phyloP scores from a whole-genome alignment of 805 yeast genomes.

The Ogataea philodendri region DNA sequence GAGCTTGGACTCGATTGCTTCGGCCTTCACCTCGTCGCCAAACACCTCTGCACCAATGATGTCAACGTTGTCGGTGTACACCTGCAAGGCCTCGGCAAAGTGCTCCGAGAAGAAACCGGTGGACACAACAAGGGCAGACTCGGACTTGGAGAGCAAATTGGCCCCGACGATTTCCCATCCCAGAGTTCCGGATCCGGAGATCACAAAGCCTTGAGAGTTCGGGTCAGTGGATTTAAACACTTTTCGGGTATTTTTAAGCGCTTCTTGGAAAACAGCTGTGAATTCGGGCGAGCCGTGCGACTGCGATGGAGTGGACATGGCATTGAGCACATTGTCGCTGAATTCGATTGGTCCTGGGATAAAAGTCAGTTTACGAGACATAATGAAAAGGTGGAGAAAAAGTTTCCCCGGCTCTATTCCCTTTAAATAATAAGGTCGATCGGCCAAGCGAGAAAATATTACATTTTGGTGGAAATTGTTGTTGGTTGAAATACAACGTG shows the following conservation, averaged over 20 bases:
- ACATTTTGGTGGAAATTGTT: conserved; percentile 13
- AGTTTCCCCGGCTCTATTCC: conserved; percentile 7
- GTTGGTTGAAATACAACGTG: neutral
- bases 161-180: conserved; percentile 93
- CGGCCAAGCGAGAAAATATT: neutral
- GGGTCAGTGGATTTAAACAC: conserved; percentile 69
- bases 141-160: conserved; percentile 64
- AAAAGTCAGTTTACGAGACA: conserved; percentile 34
- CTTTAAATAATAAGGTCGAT: neutral
- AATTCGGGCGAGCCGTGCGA: conserved; percentile 92
- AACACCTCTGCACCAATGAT: conserved; percentile 60
- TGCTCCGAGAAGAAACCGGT: conserved; percentile 90
- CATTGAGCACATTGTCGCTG: conserved; percentile 71
- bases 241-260: conserved; percentile 63
- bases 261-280: conserved; percentile 66
- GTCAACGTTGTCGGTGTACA: conserved; percentile 76
- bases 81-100: conserved; percentile 70
- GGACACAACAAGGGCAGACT: conserved; percentile 74
- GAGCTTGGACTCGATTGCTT: conserved; percentile 42
- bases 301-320: conserved; percentile 79
- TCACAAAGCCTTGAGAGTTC: conserved; percentile 73
- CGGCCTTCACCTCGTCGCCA: conserved; percentile 67
- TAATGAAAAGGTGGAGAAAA: conserved; percentile 10
- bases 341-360: conserved; percentile 46
- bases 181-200: conserved; percentile 89